Evolutionary conservation across 805 yeast species (phyloP).

Genomic region (Saccharomycopsis babjevae): DNA sequence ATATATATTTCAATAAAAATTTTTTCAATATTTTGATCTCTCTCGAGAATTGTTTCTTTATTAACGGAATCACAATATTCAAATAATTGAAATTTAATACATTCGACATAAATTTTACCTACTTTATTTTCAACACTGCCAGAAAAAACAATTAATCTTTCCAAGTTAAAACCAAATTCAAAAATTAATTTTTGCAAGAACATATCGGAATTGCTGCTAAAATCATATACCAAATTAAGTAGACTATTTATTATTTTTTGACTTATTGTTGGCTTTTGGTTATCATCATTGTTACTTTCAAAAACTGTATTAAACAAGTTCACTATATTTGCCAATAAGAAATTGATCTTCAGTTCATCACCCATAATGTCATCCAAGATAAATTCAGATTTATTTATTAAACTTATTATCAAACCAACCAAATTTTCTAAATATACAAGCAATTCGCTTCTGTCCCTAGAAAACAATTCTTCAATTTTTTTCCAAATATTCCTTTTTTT

Average conservation of each 20-base stretch:
- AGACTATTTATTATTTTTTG: slow-evolving; percentile 39
- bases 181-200: slow-evolving; percentile 32
- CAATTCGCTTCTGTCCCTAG: slow-evolving; percentile 22
- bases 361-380: slow-evolving; percentile 35
- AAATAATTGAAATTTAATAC: slow-evolving; percentile 32
- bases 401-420: slow-evolving; percentile 54
- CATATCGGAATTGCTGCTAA: slow-evolving; percentile 47
- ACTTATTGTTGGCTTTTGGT: slow-evolving; percentile 26
- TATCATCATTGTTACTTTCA: slow-evolving; percentile 2
- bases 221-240: slow-evolving; percentile 49
- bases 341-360: slow-evolving; percentile 25
- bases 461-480: slow-evolving; percentile 34
- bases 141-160: slow-evolving; percentile 19
- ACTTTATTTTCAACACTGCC: slow-evolving; percentile 21
- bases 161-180: slow-evolving; percentile 15
- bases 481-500: slow-evolving; percentile 62
- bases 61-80: slow-evolving; percentile 22
- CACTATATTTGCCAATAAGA: slow-evolving; percentile 30
- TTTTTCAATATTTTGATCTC: slow-evolving; percentile 7
- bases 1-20: slow-evolving; percentile 17
- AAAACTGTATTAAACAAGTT: slow-evolving; percentile 28
- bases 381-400: slow-evolving; percentile 56
- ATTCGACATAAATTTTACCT: slow-evolving; percentile 31
- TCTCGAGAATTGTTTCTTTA: not conserved
- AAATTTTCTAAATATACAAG: slow-evolving; percentile 67